phyloP scores from a whole-genome alignment of 169 alveolate species.

The Theileria equi region DNA sequence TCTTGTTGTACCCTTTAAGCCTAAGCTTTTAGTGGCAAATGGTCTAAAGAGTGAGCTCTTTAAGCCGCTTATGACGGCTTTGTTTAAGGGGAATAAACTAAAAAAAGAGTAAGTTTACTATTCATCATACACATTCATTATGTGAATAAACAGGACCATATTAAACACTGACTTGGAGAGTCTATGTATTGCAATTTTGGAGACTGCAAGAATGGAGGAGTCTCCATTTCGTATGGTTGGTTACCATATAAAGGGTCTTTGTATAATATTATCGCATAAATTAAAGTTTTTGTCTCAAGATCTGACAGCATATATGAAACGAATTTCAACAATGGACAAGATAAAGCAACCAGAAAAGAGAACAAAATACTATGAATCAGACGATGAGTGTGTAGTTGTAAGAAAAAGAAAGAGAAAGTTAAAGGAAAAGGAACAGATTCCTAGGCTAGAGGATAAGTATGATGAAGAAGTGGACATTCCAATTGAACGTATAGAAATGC shows the following conservation, averaged over 20 bases:
- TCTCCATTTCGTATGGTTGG: conserved; percentile 55
- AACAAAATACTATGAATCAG: conserved; percentile 27
- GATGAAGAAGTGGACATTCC: conserved; percentile 35
- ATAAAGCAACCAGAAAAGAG: conserved; percentile 17
- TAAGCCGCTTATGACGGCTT: conserved; percentile 53
- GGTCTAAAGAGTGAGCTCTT: conserved; percentile 46
- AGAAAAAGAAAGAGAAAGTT: conserved; percentile 13
- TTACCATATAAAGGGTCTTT: conserved; percentile 48
- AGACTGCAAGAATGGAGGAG: conserved; percentile 24
- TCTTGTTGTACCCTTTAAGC: too few species aligned
- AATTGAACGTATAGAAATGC: conserved; percentile 52
- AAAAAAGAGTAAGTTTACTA: conserved; percentile 32
- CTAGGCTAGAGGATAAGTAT: neutral
- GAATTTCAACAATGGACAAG: neutral
- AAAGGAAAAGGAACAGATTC: conserved; percentile 5
- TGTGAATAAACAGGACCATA: conserved; percentile 19
- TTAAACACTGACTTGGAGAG: conserved; percentile 16
- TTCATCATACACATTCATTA: too few species aligned
- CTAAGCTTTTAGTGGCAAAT: conserved; percentile 13
- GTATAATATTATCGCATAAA: conserved; percentile 31
- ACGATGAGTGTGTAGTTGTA: conserved; percentile 28
- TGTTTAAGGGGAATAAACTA: conserved; percentile 28
- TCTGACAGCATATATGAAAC: neutral
- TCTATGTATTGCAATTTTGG: conserved; percentile 35
- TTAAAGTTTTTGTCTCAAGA: conserved; percentile 24